Conservation (phyloP, 2,329 filamentous ascomycete genomes). For the Epichloe baconii region DNA sequence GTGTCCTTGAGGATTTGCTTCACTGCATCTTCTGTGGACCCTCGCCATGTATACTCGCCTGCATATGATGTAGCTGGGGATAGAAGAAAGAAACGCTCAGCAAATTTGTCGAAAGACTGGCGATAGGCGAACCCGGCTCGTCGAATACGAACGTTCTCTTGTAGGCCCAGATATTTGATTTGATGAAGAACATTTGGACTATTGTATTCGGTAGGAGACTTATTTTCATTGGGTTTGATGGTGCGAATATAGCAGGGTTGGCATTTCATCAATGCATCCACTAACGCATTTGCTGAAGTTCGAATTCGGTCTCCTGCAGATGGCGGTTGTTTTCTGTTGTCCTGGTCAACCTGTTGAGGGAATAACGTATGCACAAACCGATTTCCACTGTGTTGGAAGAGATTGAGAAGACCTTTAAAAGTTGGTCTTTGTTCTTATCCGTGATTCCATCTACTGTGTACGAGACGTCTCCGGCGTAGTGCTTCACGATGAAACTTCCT, state of each 20-base stretch:
- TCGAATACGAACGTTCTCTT: constrained; percentile 96
- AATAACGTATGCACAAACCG: constrained; percentile 78
- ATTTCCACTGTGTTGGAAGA: constrained; percentile 76
- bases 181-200: constrained; percentile 87
- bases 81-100: constrained; percentile 89
- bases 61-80: constrained; percentile 93
- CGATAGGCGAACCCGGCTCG: constrained; percentile 94
- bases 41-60: constrained; percentile 92
- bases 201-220: constrained; percentile 88
- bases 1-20: constrained; percentile 93
- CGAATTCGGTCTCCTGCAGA: constrained; percentile 96
- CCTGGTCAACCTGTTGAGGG: constrained; percentile 79
- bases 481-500: constrained; percentile 95
- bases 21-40: constrained; percentile 74
- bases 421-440: constrained; percentile 97
- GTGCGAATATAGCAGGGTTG: constrained; percentile 97
- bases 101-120: constrained; percentile 95
- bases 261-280: constrained; percentile 92
- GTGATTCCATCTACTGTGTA: constrained; percentile 96
- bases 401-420: constrained; percentile 80
- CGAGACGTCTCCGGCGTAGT: constrained; percentile 93
- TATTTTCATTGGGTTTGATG: constrained; percentile 99
- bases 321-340: constrained; percentile 87
- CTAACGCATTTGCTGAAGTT: constrained; percentile 83
- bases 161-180: constrained; percentile 97